Conservation (phyloP, 139 green algal genomes). For the Mychonastes homosphaera region DNA sequence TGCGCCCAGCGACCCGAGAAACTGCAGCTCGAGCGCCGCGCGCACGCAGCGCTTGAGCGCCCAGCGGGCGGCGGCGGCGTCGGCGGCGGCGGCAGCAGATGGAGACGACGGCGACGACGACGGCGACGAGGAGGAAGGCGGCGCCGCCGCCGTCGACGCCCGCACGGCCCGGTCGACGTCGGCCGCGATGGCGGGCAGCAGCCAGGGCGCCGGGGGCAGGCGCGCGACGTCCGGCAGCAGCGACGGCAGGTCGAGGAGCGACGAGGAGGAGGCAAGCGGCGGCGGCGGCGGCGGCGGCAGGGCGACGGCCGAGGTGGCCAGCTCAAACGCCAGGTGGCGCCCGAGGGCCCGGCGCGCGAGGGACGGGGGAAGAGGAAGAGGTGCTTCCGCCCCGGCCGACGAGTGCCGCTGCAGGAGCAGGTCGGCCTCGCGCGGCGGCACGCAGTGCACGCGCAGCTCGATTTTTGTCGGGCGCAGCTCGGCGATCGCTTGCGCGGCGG, state of each 20-base stretch:
- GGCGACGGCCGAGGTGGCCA: too few relatives aligned
- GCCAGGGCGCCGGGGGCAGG: too few relatives aligned
- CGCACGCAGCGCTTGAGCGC: conserved; percentile 9
- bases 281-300: too few relatives aligned
- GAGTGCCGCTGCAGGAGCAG: background rate
- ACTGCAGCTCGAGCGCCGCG: conserved; percentile 9
- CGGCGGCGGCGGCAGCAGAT: background rate
- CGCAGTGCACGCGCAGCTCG: conserved; percentile 1
- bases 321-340: too few relatives aligned
- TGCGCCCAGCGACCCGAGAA: background rate
- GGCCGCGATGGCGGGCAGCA: background rate
- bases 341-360: too few relatives aligned
- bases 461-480: background rate
- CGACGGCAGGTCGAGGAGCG: too few relatives aligned
- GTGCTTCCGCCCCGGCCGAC: too few relatives aligned
- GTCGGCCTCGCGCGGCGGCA: background rate
- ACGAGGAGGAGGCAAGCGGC: too few relatives aligned
- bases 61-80: background rate
- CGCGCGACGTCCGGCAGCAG: too few relatives aligned
- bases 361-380: too few relatives aligned
- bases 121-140: background rate
- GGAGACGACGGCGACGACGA: background rate
- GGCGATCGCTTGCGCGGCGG: background rate
- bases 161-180: background rate
- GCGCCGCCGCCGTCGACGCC: background rate